Conservation (phyloP, 2,329 filamentous ascomycete species). For the Rutstroemia sp. region DNA sequence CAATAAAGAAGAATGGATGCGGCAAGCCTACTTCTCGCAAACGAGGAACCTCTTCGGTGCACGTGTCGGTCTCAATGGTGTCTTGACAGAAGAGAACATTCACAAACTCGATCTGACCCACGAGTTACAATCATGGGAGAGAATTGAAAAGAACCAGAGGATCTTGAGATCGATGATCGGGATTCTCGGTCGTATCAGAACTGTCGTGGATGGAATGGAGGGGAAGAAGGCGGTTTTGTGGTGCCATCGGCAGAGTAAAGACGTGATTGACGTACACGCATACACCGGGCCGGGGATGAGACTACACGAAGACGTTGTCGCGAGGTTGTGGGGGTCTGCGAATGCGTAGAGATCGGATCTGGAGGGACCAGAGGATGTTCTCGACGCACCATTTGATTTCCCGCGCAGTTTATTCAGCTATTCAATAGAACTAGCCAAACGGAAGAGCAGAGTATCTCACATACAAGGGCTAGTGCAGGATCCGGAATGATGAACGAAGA, state of each 20-base stretch:
- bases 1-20: slow-evolving; percentile 8
- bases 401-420: too few species aligned
- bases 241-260: not conserved
- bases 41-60: slow-evolving; percentile 18
- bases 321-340: not conserved
- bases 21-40: slow-evolving; percentile 22
- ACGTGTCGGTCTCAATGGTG: slow-evolving; percentile 13
- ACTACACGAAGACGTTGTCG: not conserved
- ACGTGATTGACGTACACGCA: not conserved
- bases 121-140: slow-evolving; percentile 11
- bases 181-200: slow-evolving; percentile 15
- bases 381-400: too few species aligned
- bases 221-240: slow-evolving; percentile 13
- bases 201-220: slow-evolving; percentile 12
- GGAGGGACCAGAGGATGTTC: not conserved
- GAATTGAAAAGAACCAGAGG: not conserved
- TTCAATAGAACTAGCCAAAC: not conserved
- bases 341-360: not conserved
- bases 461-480: too few species aligned
- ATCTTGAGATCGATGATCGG: slow-evolving; percentile 10
- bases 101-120: not conserved
- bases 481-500: too few species aligned
- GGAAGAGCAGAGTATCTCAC: not conserved
- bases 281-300: not conserved
- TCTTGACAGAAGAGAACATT: slow-evolving; percentile 9